Percentiles rank a stretch among this genome's conserved stretches.
Evolutionary conservation across 1,284 basidiomycete genomes (phyloP).

Genomic region (Sphaerobolus stellatus): DNA sequence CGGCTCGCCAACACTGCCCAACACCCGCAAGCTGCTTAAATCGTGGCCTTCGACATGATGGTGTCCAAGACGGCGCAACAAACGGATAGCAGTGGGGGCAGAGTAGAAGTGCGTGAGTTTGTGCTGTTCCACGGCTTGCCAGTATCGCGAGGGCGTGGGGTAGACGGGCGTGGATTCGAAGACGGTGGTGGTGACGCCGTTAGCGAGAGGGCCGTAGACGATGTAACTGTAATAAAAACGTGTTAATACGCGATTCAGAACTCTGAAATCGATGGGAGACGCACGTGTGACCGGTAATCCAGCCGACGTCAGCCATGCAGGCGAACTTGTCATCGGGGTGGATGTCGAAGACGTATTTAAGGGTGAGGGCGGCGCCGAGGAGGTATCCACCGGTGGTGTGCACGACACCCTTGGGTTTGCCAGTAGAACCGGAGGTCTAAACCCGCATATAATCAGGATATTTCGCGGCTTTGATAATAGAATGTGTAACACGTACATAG

Average conservation of each 20-base stretch:
- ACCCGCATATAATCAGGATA: constrained; percentile 5
- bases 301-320: constrained; percentile 99
- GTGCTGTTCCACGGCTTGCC: constrained; percentile 93
- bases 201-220: constrained; percentile 91
- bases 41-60: constrained; percentile 88
- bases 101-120: constrained; percentile 95
- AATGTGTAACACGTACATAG: constrained; percentile 61
- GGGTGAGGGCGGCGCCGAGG: constrained; percentile 85
- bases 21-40: constrained; percentile 79
- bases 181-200: constrained; percentile 89
- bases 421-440: constrained; percentile 92
- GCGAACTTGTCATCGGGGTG: constrained; percentile 91
- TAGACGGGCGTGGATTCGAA: constrained; percentile 98
- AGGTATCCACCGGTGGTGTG: constrained; percentile 95
- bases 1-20: constrained; percentile 95
- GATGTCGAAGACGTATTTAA: constrained; percentile 96
- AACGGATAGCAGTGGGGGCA: constrained; percentile 90
- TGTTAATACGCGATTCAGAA: not conserved
- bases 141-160: constrained; percentile 94
- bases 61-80: constrained; percentile 85
- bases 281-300: constrained; percentile 97
- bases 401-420: constrained; percentile 96
- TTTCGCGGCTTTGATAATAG: constrained; percentile 7
- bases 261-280: constrained; percentile 24
- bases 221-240: constrained; percentile 65